Base-by-base conservation (phyloP, 495 filamentous ascomycete genomes). In the Lasiosphaeria ovina region DNA sequence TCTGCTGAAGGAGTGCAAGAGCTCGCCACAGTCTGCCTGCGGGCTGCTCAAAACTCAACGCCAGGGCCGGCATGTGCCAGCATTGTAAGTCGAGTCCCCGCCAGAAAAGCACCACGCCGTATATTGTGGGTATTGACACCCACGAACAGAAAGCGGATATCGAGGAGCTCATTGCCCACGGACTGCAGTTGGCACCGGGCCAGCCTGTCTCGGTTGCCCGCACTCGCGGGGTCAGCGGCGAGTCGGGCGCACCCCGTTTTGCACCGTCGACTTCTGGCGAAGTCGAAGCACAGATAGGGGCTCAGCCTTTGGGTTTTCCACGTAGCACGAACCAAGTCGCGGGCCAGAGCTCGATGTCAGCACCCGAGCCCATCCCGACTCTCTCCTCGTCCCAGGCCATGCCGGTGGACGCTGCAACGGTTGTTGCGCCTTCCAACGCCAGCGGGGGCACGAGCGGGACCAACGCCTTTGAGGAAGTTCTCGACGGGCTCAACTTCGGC, bases 81-180 rank as follows among this genome's bases (percentile, higher is more conserved):
- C 9, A 75, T 79, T 62, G 77, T 79, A 73, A 68, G 77, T 69
- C 3, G 24, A 4, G n/a, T n/a, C 24, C n/a, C 10, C 31, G 34
- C 16, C 52, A 55, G 11, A 24, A n/a, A 1, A 48, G 17, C 38
- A 57, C 35, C 14, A 44, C 35, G 7, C n/a, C 12, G 14, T 34
- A 17, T 11, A 40, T 5, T 8, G 59, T 2, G 35, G 44, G 54
- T 64, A 44, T 66, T 62, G 53, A 70, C 61, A 62, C 0, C 6
- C 32, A 2, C 35, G 54, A 4, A 11, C 56, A 79, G 77, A 74
- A 77, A 63, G 54, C 76, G 32, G 77, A 80, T 51, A 75, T 80
- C 35, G 76, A 79, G 44, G 74, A 76, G 35, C 62, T 80, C 33
- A 72, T 80, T 35, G 61, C 71, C 34, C 64, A 70, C 9, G 76